Evolutionary conservation across 768 basidiomycete genomes (phyloP).

Genomic region (Rhodotorula graminis): DNA sequence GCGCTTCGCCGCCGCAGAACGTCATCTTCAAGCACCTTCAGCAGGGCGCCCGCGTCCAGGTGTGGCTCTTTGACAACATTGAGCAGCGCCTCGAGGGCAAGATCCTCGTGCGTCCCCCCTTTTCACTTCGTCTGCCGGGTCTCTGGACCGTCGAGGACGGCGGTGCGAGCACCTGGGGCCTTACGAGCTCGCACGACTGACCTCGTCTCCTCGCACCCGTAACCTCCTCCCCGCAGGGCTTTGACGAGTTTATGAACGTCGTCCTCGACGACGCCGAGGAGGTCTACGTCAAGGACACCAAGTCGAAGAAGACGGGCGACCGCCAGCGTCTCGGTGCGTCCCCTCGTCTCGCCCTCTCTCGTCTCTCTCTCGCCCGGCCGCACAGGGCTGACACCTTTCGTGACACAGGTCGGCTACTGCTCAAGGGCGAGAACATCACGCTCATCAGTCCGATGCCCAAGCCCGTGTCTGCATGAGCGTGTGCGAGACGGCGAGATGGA

Average conservation of each 20-base stretch:
- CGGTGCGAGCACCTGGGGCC: too few species aligned
- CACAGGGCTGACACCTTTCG: too few species aligned
- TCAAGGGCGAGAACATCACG: slow-evolving; percentile 99
- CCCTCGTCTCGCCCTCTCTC: neutral
- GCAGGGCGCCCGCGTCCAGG: slow-evolving; percentile 50
- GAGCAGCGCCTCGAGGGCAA: slow-evolving; percentile 94
- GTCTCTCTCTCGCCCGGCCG: neutral
- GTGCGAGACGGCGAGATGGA: too few species aligned
- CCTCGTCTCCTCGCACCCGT: too few species aligned
- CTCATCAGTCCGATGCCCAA: slow-evolving; percentile 64
- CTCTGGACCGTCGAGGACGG: too few species aligned
- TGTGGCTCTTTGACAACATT: slow-evolving; percentile 96
- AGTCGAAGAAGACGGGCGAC: slow-evolving; percentile 72
- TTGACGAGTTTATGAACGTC: slow-evolving; percentile 99
- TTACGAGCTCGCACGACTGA: too few species aligned
- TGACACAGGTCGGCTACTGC: slow-evolving; percentile 79
- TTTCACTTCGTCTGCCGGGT: slow-evolving; percentile 10
- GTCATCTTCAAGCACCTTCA: slow-evolving; percentile 98
- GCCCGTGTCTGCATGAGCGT: neutral
- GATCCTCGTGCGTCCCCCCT: slow-evolving; percentile 71
- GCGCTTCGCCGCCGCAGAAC: slow-evolving; percentile 56
- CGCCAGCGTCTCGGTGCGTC: slow-evolving; percentile 71
- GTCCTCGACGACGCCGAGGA: slow-evolving; percentile 90
- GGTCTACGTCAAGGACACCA: slow-evolving; percentile 60
- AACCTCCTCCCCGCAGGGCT: slow-evolving; percentile 59